Evolutionary conservation across 2,329 filamentous ascomycete species (phyloP), one percentile per base, ranked within the genome.

Genomic region (Metarhizium brunneum): DNA sequence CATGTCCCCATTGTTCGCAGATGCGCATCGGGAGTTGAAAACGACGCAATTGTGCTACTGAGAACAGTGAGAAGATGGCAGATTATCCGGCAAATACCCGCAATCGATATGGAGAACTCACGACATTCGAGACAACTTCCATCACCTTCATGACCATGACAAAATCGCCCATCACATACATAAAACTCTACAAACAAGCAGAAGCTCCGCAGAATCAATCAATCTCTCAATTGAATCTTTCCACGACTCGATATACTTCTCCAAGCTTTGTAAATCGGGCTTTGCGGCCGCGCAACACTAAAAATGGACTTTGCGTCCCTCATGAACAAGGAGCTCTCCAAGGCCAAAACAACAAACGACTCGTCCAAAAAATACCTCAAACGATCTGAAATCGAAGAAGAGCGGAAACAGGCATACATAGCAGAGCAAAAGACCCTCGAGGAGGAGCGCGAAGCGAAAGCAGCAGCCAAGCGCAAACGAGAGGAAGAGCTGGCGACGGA

Each of bases 311-410:
- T 99, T 76, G 91, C 91, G 58, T 83, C 90, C 40, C 77, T 99
- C 50, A 95, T 99, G 90, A 85, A 88, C 65, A 88, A 90, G 68
- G 91, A 96, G 72, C 94, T 99, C 66, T 84, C 88, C 65, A 95
- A 94, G 71, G 79, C 86, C 62, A 90, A 90, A 70, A 73, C 80
- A 54, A 62, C 72, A 47, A 62, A 73, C 47, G 62, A 73, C 53
- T 60, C 74, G 16, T 65, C 71, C 43, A 86, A 87, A 65, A 96
- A 95, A 71, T 97, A 90, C 70, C 73, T 90, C 60, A 91, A 90
- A 64, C 90, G 91, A 61, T 85, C 87, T 61, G 92, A 99, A 62
- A 69, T 90, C 62, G 94, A 99, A 77, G 87, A 88, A 54, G 84
- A 88, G 64, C 86, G 94, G 54, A 78, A 88, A 66, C 86, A 85